These are phyloP conservation scores for Gilbertella persicaria DNA, from an alignment of 371 early-diverging fungal species.

Conservation along the genomic window DNA sequence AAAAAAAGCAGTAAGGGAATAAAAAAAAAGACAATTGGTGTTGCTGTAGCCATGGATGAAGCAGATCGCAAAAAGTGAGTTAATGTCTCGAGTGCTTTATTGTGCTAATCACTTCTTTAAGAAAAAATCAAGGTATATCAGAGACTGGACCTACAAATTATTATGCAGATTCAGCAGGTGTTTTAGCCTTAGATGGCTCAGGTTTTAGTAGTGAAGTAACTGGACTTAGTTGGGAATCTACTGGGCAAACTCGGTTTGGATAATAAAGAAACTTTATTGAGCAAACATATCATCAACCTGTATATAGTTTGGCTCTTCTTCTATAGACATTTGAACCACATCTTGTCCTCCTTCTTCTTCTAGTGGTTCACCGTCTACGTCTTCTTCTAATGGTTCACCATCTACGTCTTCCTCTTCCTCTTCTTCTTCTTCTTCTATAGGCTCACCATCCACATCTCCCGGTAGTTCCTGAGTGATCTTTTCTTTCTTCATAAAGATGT, in stretches of 20 bases:
- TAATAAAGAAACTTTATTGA: neutral
- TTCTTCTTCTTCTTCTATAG: conserved; percentile 9
- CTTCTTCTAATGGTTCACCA: conserved; percentile 48
- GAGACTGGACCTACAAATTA: conserved; percentile 12
- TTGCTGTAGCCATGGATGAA: conserved; percentile 2
- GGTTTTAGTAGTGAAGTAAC: conserved; percentile 9
- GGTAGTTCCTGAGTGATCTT: conserved; percentile 1
- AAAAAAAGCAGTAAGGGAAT: neutral
- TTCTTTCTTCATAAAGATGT: conserved; percentile 43
- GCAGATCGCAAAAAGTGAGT: conserved; percentile 7
- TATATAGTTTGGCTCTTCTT: conserved; percentile 37
- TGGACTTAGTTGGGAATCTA: conserved; percentile 11
- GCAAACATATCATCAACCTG: conserved; percentile 10
- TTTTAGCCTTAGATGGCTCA: conserved; percentile 11
- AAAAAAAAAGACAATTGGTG: conserved; percentile 8
- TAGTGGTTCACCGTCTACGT: conserved; percentile 25
- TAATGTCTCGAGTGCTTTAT: neutral
- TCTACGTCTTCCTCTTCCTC: conserved; percentile 54
- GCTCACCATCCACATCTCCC: conserved; percentile 28
- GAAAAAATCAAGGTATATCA: conserved; percentile 2
- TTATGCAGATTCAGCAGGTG: conserved; percentile 13
- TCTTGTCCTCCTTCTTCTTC: conserved; percentile 9
- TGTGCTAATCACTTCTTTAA: no score
- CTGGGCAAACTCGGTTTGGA: conserved; percentile 14
- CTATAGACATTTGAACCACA: no score